Percentiles rank a stretch among this genome's conserved stretches.
Conservation (phyloP, 192 early-diverging fungal genomes). For the Linnemannia zychae region DNA sequence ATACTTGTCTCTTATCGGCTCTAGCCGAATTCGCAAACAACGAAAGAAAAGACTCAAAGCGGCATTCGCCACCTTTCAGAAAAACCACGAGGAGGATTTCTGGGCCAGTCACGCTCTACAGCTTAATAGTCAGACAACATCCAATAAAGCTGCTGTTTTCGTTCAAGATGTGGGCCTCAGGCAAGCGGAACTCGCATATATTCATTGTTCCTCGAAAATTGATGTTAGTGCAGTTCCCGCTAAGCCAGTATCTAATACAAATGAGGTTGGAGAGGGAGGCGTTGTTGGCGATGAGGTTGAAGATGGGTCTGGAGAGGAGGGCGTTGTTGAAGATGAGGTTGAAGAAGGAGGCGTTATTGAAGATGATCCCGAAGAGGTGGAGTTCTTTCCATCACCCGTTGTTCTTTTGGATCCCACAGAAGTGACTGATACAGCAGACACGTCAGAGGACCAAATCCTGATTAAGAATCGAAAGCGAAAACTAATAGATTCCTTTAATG, state of each 20-base stretch:
- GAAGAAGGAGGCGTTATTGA: too few species aligned
- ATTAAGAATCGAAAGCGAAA: too few species aligned
- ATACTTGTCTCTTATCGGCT: conserved; percentile 11
- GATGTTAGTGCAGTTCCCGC: not conserved
- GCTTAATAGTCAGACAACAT: conserved; percentile 14
- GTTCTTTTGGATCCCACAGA: too few species aligned
- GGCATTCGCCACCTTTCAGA: not conserved
- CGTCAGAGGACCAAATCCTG: too few species aligned
- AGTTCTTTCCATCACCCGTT: too few species aligned
- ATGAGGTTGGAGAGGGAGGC: not conserved
- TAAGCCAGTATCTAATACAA: conserved; percentile 9
- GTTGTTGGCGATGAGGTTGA: too few species aligned
- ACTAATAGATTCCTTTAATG: too few species aligned
- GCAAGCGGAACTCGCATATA: conserved; percentile 1
- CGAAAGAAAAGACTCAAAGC: not conserved
- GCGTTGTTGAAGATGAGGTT: too few species aligned
- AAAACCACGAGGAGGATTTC: not conserved
- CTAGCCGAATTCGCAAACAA: conserved; percentile 1
- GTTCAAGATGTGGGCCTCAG: conserved; percentile 12
- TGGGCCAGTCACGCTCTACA: conserved; percentile 10
- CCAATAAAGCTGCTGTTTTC: conserved; percentile 7
- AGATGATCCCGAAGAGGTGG: too few species aligned
- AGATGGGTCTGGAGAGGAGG: not conserved
- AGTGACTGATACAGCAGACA: too few species aligned
- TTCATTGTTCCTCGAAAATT: conserved; percentile 16